phyloP scores from a whole-genome alignment of 192 early-diverging fungal genomes.

The Podila clonocystis region DNA sequence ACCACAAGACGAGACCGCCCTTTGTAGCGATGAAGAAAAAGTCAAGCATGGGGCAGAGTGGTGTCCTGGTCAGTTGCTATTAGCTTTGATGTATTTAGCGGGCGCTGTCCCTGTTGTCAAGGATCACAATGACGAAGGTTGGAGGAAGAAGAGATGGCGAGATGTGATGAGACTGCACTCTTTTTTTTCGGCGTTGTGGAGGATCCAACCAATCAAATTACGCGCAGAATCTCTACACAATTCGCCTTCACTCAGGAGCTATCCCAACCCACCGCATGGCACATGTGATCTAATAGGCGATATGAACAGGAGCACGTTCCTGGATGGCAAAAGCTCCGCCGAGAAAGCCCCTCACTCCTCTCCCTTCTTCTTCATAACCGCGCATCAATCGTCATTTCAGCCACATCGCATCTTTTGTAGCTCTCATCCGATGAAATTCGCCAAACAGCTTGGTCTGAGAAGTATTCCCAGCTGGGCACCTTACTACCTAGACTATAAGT shows the following conservation, averaged over 20 bases:
- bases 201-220: no score
- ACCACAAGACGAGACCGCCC: slow-evolving; percentile 91
- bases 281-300: no score
- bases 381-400: neutral
- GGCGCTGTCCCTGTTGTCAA: no score
- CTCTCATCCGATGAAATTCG: slow-evolving; percentile 60
- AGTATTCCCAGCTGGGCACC: slow-evolving; percentile 61
- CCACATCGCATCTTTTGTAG: neutral
- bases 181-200: no score
- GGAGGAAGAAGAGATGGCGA: neutral
- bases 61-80: no score
- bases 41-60: slow-evolving; percentile 77
- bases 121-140: neutral
- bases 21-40: slow-evolving; percentile 84
- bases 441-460: slow-evolving; percentile 63
- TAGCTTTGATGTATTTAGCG: no score
- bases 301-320: neutral
- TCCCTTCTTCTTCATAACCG: neutral
- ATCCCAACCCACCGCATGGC: no score
- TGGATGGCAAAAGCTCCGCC: neutral
- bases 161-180: neutral
- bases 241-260: no score
- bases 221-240: no score
- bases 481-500: slow-evolving; percentile 64
- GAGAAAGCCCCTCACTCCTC: neutral